Conservation (phyloP, 192 early-diverging fungal species). For the Backusella westeae region DNA sequence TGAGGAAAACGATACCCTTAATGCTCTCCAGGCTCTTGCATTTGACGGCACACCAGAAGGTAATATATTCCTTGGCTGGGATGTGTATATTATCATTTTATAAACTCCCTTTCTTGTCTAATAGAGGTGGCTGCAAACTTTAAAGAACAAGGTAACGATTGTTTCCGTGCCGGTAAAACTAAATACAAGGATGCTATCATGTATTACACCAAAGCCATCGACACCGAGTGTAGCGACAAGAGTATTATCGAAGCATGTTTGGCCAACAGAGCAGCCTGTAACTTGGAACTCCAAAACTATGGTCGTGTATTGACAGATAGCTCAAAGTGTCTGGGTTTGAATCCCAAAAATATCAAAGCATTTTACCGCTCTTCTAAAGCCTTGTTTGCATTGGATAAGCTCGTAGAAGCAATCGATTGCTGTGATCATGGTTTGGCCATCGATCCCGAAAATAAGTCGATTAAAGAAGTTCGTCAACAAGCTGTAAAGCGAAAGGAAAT, state of each 20-base stretch:
- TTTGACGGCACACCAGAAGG: conserved; percentile 95
- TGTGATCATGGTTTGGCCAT: conserved; percentile 70
- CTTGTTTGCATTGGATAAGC: conserved; percentile 72
- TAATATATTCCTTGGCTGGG: conserved; percentile 18
- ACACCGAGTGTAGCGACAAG: conserved; percentile 65
- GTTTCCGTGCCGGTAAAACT: conserved; percentile 68
- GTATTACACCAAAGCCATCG: conserved; percentile 88
- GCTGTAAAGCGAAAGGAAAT: conserved; percentile 40
- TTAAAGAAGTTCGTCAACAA: conserved; percentile 30
- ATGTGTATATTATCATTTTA: not conserved
- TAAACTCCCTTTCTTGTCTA: not conserved
- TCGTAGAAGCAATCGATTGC: conserved; percentile 84
- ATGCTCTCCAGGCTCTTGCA: conserved; percentile 79
- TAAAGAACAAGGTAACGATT: conserved; percentile 95
- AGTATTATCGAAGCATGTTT: conserved; percentile 79
- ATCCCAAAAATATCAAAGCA: conserved; percentile 88
- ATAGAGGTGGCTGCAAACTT: conserved; percentile 84
- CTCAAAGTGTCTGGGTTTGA: conserved; percentile 72
- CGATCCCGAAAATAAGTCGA: conserved; percentile 49
- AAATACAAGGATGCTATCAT: conserved; percentile 73
- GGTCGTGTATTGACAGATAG: conserved; percentile 89
- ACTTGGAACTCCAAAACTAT: conserved; percentile 82
- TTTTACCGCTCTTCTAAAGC: conserved; percentile 89
- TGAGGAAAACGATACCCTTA: conserved; percentile 71
- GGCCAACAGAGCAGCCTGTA: conserved; percentile 89